Conservation (phyloP, 345 rosid species). For the Citrus hindsii region DNA sequence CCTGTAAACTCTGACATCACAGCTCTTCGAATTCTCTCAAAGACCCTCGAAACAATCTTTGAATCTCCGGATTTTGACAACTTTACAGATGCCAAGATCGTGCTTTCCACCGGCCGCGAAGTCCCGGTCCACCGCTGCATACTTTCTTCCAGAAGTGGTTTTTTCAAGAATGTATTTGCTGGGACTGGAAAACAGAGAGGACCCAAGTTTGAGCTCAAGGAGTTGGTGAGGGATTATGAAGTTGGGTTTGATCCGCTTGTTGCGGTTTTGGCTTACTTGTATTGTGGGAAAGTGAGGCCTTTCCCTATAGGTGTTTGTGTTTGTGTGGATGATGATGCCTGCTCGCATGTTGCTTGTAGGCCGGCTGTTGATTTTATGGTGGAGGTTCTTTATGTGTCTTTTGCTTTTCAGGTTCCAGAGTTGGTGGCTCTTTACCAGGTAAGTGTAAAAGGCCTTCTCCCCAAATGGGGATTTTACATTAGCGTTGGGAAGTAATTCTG, state of each 20-base stretch:
- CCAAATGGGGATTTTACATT: too few species aligned
- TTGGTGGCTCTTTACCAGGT: slow-evolving; percentile 60
- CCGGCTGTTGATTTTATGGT: slow-evolving; percentile 58
- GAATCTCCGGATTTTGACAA: slow-evolving; percentile 43
- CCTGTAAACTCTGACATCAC: slow-evolving; percentile 28
- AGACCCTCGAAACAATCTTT: slow-evolving; percentile 48
- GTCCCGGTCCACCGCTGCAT: slow-evolving; percentile 78
- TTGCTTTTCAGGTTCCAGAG: slow-evolving; percentile 56
- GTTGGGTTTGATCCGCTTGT: slow-evolving; percentile 53
- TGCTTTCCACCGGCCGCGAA: slow-evolving; percentile 42
- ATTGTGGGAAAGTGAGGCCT: slow-evolving; percentile 62
- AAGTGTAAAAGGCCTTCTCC: too few species aligned
- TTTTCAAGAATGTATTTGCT: slow-evolving; percentile 49
- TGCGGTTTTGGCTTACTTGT: slow-evolving; percentile 58
- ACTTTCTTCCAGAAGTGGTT: slow-evolving; percentile 55
- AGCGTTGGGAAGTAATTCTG: background rate
- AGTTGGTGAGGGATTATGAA: slow-evolving; percentile 52
- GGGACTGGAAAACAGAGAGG: slow-evolving; percentile 37
- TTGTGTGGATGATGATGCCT: slow-evolving; percentile 68
- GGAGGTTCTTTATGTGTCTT: slow-evolving; percentile 75
- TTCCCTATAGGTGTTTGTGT: slow-evolving; percentile 41
- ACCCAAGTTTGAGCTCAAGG: slow-evolving; percentile 49
- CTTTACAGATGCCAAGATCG: slow-evolving; percentile 68
- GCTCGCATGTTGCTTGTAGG: slow-evolving; percentile 68
- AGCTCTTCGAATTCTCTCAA: slow-evolving; percentile 54